These are phyloP conservation scores for Jasminum sambac DNA, from an alignment of 257 asterid genomes.

Conservation along the genomic window DNA sequence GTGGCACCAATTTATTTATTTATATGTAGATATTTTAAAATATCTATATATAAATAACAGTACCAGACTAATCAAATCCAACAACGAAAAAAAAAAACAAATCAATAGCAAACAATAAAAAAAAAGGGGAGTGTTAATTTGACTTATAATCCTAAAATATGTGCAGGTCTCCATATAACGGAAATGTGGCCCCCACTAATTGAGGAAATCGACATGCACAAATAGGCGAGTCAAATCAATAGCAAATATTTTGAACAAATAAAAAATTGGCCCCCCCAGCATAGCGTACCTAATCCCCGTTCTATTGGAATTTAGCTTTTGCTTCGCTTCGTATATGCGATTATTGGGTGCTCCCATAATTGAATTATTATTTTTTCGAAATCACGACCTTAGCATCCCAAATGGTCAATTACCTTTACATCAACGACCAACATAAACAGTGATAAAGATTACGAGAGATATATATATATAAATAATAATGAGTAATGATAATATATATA, in stretches of 20 bases:
- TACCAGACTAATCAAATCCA: background rate
- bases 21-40: no score
- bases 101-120: no score
- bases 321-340: background rate
- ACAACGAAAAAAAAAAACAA: no score
- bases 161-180: background rate
- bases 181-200: conserved; percentile 24
- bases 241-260: background rate
- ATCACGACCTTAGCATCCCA: background rate
- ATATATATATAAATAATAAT: no score
- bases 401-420: background rate
- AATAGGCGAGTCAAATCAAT: background rate
- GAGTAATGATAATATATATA: no score
- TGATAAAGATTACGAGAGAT: no score
- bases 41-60: no score
- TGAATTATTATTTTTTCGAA: background rate
- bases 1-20: no score
- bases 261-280: conserved; percentile 11
- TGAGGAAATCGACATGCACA: conserved; percentile 21
- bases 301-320: conserved; percentile 25
- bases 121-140: background rate
- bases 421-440: no score
- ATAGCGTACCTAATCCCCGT: conserved; percentile 21
- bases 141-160: background rate
- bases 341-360: background rate